A percentile compares a stretch with the other conserved stretches of the same genome.
These are phyloP conservation scores for Colletotrichum phormii DNA, from an alignment of 2,329 filamentous ascomycete species.

Conservation along the genomic window DNA sequence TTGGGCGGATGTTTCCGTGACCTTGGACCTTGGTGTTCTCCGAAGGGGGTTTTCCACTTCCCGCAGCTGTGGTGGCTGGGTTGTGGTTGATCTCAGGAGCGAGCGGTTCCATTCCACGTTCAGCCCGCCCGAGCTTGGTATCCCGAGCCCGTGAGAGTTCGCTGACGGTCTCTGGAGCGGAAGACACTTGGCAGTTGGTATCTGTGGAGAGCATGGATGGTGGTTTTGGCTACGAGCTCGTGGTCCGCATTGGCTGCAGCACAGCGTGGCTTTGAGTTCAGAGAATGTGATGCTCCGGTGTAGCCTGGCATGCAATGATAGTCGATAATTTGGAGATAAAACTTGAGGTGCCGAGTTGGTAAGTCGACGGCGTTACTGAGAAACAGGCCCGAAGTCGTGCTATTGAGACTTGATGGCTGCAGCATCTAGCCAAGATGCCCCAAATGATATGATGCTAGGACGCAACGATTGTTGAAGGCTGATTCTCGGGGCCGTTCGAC, in stretches of 20 bases:
- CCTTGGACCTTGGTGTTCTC: background rate
- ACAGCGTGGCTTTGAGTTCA: background rate
- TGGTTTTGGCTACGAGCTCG: background rate
- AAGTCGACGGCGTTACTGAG: background rate
- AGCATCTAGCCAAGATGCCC: background rate
- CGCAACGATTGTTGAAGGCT: background rate
- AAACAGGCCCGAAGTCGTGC: background rate
- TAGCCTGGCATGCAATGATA: background rate
- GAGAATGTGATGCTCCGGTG: background rate
- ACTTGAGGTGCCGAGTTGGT: background rate
- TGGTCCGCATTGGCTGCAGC: background rate
- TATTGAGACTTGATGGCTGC: background rate
- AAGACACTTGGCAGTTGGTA: background rate
- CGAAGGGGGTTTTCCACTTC: background rate
- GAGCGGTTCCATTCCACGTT: slow-evolving; percentile 24
- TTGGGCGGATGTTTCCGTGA: background rate
- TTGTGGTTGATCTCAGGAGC: background rate
- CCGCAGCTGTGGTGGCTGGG: background rate
- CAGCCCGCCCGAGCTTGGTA: background rate
- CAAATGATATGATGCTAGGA: background rate
- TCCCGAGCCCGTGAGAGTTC: background rate
- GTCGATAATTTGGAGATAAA: background rate
- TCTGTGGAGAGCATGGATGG: background rate
- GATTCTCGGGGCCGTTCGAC: background rate
- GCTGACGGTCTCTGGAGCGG: background rate